Conservation (phyloP, 1,284 basidiomycete genomes). For the Rhodotorula sp. region DNA sequence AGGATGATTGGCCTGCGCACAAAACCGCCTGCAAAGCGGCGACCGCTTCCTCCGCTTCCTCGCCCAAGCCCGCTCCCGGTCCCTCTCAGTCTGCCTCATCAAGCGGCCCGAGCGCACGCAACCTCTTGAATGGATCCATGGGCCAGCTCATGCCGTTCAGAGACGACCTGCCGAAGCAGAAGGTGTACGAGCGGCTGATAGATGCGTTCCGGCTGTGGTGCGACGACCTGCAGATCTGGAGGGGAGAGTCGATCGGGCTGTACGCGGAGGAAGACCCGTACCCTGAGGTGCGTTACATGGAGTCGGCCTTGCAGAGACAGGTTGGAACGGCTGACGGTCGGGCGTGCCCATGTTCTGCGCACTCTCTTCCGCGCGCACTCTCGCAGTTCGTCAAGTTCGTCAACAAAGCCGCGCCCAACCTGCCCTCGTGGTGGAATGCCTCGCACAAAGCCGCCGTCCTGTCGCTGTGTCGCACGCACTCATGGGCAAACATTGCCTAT, state of each 20-base stretch:
- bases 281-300: conserved; percentile 1
- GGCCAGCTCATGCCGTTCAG: background rate
- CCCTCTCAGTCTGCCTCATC: too few species aligned
- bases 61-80: background rate
- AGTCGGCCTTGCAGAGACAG: too few species aligned
- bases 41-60: background rate
- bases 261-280: conserved; percentile 13
- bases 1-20: background rate
- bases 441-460: background rate
- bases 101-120: background rate
- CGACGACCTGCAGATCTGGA: conserved; percentile 1
- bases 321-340: too few species aligned
- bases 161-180: background rate
- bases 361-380: background rate
- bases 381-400: conserved; percentile 1
- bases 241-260: background rate
- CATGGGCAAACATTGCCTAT: background rate
- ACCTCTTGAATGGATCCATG: background rate
- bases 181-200: conserved; percentile 5
- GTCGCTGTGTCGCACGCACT: background rate
- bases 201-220: conserved; percentile 1
- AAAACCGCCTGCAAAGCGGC: conserved; percentile 1
- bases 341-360: background rate
- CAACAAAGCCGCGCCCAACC: conserved; percentile 3
- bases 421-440: conserved; percentile 11